These are phyloP conservation scores for Helicostylum pulchrum DNA, from an alignment of 192 early-diverging fungal genomes.

Conservation along the genomic window DNA sequence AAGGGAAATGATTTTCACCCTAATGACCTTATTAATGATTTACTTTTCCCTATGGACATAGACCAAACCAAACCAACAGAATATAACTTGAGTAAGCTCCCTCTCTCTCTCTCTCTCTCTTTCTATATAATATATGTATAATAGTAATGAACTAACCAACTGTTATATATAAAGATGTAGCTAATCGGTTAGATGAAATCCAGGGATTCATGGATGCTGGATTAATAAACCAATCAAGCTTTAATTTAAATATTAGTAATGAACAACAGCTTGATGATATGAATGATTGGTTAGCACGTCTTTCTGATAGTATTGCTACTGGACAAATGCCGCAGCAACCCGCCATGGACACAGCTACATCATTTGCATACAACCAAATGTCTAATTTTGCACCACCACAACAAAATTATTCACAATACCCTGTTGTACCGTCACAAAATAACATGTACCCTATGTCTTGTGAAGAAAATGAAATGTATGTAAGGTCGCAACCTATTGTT, in stretches of 20 bases:
- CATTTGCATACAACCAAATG: not conserved
- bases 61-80: not conserved
- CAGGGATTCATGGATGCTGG: constrained; percentile 17
- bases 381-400: not conserved
- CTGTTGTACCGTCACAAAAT: not conserved
- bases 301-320: constrained; percentile 9
- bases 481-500: constrained; percentile 8
- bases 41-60: constrained; percentile 5
- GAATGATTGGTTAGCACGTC: constrained; percentile 29
- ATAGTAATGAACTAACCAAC: too few relatives aligned
- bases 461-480: constrained; percentile 13
- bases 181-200: constrained; percentile 13
- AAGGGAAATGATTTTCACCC: not conserved
- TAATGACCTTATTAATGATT: constrained; percentile 7
- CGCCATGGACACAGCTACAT: not conserved
- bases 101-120: not conserved
- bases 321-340: not conserved
- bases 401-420: not conserved
- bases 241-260: constrained; percentile 24
- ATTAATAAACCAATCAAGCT: constrained; percentile 3
- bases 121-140: too few relatives aligned
- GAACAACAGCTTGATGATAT: constrained; percentile 29
- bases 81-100: constrained; percentile 2
- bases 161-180: not conserved
- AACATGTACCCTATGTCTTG: not conserved